Percentiles rank a stretch among this genome's conserved stretches.
Evolutionary conservation across 192 early-diverging fungal genomes (phyloP).

Genomic region (Thamnidium elegans): DNA sequence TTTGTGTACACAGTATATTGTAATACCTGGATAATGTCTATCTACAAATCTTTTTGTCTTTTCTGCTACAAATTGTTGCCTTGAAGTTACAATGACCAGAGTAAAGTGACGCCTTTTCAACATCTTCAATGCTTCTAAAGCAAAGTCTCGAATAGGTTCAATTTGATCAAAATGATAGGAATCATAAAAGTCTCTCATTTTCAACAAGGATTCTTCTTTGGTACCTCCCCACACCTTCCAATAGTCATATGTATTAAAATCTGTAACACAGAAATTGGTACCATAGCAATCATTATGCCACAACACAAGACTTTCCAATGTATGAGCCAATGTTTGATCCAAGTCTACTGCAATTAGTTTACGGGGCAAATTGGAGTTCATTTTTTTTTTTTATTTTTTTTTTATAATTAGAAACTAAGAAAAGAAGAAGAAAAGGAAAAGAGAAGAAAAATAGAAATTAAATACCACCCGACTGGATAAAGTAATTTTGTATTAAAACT

Average conservation of each 20-base stretch:
- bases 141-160: constrained; percentile 49
- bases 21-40: constrained; percentile 50
- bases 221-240: constrained; percentile 56
- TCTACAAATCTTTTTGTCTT: constrained; percentile 57
- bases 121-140: constrained; percentile 52
- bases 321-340: constrained; percentile 54
- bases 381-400: no score
- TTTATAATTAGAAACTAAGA: not conserved
- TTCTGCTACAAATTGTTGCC: constrained; percentile 56
- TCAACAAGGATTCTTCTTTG: constrained; percentile 47
- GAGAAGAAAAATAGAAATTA: not conserved
- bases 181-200: constrained; percentile 56
- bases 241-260: constrained; percentile 51
- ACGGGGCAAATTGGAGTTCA: not conserved
- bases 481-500: no score
- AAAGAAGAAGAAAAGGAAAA: not conserved
- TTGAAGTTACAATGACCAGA: constrained; percentile 57
- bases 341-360: constrained; percentile 49
- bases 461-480: not conserved
- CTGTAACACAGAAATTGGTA: constrained; percentile 41
- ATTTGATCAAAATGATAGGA: constrained; percentile 50
- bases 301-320: constrained; percentile 45
- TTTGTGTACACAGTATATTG: not conserved
- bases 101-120: constrained; percentile 50
- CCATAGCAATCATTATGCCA: constrained; percentile 56